Evolutionary conservation across 2,329 filamentous ascomycete species (phyloP).

Genomic region (Talaromyces sp.): DNA sequence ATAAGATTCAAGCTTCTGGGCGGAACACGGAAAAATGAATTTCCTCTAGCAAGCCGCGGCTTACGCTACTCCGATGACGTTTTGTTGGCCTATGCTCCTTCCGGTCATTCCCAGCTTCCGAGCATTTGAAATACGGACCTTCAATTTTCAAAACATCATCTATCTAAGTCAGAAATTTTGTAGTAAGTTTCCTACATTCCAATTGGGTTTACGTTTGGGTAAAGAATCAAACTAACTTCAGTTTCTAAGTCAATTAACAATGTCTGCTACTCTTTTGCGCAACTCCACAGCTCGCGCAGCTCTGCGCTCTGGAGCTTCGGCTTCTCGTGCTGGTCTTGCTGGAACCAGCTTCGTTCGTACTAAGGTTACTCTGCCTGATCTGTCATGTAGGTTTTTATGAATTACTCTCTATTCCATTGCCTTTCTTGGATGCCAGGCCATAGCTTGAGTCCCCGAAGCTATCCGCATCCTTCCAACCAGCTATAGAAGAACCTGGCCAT

Average conservation of each 20-base stretch:
- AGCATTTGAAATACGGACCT: neutral
- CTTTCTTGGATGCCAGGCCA: neutral
- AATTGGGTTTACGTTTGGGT: neutral
- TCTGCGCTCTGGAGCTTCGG: slow-evolving; percentile 61
- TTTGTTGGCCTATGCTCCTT: slow-evolving; percentile 14
- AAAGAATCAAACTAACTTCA: neutral
- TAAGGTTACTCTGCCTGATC: slow-evolving; percentile 91
- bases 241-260: slow-evolving; percentile 35
- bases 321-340: slow-evolving; percentile 56
- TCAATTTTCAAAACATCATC: neutral
- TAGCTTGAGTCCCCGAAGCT: neutral
- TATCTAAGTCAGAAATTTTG: neutral
- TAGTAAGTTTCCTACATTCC: neutral
- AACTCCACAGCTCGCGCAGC: slow-evolving; percentile 67
- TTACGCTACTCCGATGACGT: slow-evolving; percentile 15
- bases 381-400: slow-evolving; percentile 59
- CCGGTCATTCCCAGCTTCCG: neutral
- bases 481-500: neutral
- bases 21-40: slow-evolving; percentile 13
- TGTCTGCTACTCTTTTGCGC: slow-evolving; percentile 75
- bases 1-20: neutral
- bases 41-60: neutral
- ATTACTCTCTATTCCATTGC: neutral
- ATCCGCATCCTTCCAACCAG: neutral
- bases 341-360: slow-evolving; percentile 74